Conservation (phyloP, 2,329 filamentous ascomycete species). For the Hypoxylon sp. region DNA sequence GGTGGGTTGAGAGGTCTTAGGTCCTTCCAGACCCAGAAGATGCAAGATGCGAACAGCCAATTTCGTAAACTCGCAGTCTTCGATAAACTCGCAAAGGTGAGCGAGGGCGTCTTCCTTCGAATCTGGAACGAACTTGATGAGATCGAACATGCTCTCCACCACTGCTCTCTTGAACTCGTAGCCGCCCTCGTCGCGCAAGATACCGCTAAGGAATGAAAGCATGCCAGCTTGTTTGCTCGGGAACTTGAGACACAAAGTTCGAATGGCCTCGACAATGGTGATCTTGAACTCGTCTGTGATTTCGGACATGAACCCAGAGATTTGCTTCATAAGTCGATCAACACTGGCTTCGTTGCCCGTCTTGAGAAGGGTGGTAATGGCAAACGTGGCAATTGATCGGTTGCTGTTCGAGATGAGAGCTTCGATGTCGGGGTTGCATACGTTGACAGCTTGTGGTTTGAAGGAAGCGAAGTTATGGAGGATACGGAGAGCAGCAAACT, state of each 20-base stretch:
- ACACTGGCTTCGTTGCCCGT: slow-evolving; percentile 98
- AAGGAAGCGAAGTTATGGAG: slow-evolving; percentile 96
- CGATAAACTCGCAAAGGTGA: slow-evolving; percentile 98
- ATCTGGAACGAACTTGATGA: slow-evolving; percentile 98
- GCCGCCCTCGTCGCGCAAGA: slow-evolving; percentile 93
- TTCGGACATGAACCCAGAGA: slow-evolving; percentile 97
- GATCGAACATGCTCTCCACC: slow-evolving; percentile 98
- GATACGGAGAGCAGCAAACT: slow-evolving; percentile 96
- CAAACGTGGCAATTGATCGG: slow-evolving; percentile 96
- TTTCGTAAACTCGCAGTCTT: slow-evolving; percentile 99
- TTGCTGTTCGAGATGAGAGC: slow-evolving; percentile 96
- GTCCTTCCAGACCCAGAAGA: slow-evolving; percentile 91
- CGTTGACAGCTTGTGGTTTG: slow-evolving; percentile 91
- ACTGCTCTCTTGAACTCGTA: slow-evolving; percentile 99
- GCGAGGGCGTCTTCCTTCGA: slow-evolving; percentile 84
- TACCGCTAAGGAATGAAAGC: slow-evolving; percentile 97
- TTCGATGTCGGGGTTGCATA: slow-evolving; percentile 98
- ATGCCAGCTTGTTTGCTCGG: slow-evolving; percentile 98
- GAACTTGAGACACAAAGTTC: slow-evolving; percentile 96
- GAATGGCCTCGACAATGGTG: slow-evolving; percentile 98
- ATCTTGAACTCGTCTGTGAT: slow-evolving; percentile 99
- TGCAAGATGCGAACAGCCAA: slow-evolving; percentile 95
- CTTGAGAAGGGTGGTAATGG: slow-evolving; percentile 97
- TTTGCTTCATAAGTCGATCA: slow-evolving; percentile 98
- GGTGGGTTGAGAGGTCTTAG: slow-evolving; percentile 93